Evolutionary conservation across 345 rosid species (phyloP), one percentile per base, ranked within the genome.

Genomic region (Eucalyptus curtisii): DNA sequence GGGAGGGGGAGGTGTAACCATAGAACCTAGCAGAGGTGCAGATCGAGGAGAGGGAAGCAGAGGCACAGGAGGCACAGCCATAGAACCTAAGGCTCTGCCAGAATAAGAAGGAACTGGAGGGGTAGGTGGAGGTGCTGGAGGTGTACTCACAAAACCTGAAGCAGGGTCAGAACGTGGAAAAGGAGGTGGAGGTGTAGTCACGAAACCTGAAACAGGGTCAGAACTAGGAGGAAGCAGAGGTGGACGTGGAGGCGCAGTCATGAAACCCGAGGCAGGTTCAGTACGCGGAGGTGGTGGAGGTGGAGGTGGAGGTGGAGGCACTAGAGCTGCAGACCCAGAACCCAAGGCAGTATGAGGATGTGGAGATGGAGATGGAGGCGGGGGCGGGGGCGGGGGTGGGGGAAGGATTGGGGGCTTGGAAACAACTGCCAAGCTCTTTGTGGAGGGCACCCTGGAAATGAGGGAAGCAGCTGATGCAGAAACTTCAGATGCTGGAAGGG

Each of bases 1-100:
- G 87, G 91, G 92, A 87, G 96, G 99, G 61, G 86, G 40, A 84
- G 90, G 90, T 19, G 89, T 89, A 86, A 50, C 37, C 88, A 52
- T 61, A 40, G 80, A 87, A 87, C 53, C 81, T 37, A 50, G 64
- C 19, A 88, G 84, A 71, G 88, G 87, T 2, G 91, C 87, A 4
- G 52, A 87, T 9, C 30, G 88, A 49, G 91, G 92, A 42, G 92
- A 89, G 30, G 89, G 89, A 44, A 90, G 92, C 10, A 88, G 87
- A 71, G 85, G 31, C 49, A 86, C 49, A 53, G 91, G 31, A 45
- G 86, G 87, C 22, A 50, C 27, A 50, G 86, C 57, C 37, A 44
- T 31, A 68, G 88, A 64, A 68, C 30, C 82, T 37, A 76, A 76
- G 82, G 85, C 85, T 45, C 50, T 33, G 45, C 53, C 20, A 13